Evolutionary conservation across 768 basidiomycete genomes (phyloP).

Genomic region (Leucogyrophana mollusca): DNA sequence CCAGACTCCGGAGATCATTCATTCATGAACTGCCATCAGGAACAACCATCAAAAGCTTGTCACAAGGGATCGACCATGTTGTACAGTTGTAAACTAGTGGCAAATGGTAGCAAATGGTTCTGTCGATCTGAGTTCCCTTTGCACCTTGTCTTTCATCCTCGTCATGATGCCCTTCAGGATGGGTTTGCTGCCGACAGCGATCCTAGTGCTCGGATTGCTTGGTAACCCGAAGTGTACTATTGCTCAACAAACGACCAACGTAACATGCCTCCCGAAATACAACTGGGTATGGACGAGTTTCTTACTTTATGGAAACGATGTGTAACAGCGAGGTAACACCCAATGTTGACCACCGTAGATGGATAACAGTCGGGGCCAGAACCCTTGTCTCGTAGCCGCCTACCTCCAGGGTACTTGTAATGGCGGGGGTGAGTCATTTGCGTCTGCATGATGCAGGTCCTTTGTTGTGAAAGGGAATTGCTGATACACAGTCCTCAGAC

Average conservation of each 20-base stretch:
- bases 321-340: neutral
- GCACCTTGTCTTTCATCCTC: conserved; percentile 10
- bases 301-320: neutral
- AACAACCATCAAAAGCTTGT: conserved; percentile 3
- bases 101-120: too few relatives aligned
- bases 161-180: conserved; percentile 5
- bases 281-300: conserved; percentile 23
- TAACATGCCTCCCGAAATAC: conserved; percentile 18
- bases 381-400: conserved; percentile 46
- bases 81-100: too few relatives aligned
- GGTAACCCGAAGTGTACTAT: conserved; percentile 10
- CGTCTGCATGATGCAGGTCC: neutral
- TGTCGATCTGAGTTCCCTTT: too few relatives aligned
- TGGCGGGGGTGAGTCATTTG: conserved; percentile 36
- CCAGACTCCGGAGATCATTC: too few relatives aligned
- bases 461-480: too few relatives aligned
- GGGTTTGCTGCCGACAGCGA: conserved; percentile 14
- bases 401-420: conserved; percentile 42
- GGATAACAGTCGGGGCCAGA: conserved; percentile 44
- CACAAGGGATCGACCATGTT: too few relatives aligned
- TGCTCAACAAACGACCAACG: conserved; percentile 22
- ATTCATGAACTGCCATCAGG: conserved; percentile 12
- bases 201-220: conserved; percentile 17
- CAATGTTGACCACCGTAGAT: conserved; percentile 15
- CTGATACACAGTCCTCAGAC: too few relatives aligned